Conservation (phyloP, 495 filamentous ascomycete genomes). For the Letharia columbiana region DNA sequence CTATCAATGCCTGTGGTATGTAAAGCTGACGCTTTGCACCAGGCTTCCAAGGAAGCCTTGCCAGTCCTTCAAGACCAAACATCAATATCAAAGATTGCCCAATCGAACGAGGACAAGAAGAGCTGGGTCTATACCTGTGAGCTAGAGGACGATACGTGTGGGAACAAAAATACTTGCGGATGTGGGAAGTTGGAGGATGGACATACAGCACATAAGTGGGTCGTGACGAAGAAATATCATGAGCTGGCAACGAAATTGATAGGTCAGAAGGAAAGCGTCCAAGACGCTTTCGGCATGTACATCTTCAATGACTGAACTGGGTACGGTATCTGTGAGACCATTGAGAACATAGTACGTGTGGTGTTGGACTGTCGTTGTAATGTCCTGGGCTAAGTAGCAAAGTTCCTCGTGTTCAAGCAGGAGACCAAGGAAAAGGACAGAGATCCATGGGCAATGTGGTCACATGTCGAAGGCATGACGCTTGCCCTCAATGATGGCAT, state of each 20-base stretch:
- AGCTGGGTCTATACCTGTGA: neutral
- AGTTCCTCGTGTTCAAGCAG: constrained; percentile 32
- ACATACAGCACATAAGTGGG: constrained; percentile 37
- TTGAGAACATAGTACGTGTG: constrained; percentile 32
- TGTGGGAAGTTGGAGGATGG: constrained; percentile 33
- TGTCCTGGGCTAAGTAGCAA: neutral
- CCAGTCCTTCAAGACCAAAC: too few relatives aligned
- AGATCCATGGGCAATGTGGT: constrained; percentile 32
- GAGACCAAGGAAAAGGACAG: constrained; percentile 29
- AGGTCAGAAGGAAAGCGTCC: constrained; percentile 25
- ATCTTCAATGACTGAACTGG: constrained; percentile 35
- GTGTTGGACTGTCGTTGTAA: neutral
- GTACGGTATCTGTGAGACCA: constrained; percentile 34
- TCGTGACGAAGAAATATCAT: constrained; percentile 32
- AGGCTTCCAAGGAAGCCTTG: neutral
- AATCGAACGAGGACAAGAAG: neutral
- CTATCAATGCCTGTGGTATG: neutral
- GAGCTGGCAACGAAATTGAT: constrained; percentile 9
- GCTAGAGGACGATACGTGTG: neutral
- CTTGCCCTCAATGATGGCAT: constrained; percentile 20
- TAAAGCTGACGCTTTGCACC: neutral
- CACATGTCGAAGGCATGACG: constrained; percentile 26
- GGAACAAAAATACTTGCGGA: constrained; percentile 28
- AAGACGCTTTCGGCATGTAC: constrained; percentile 35
- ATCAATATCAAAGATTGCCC: neutral